These are phyloP conservation scores for Pseudomassariella vexata DNA, from an alignment of 2,329 filamentous ascomycete species.

Conservation along the genomic window DNA sequence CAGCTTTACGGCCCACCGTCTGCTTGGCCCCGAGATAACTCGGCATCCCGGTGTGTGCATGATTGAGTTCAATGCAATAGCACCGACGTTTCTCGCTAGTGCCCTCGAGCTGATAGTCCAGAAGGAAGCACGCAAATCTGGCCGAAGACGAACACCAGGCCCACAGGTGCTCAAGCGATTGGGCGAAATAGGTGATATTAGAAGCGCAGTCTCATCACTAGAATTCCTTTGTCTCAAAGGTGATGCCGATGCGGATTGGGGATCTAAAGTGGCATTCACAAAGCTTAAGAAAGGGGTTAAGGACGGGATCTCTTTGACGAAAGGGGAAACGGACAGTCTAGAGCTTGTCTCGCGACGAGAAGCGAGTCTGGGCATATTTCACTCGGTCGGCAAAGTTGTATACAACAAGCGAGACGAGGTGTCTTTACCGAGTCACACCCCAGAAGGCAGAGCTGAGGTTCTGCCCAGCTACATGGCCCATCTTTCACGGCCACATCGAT, in stretches of 20 bases:
- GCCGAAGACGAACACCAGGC: slow-evolving; percentile 68
- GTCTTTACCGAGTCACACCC: slow-evolving; percentile 26
- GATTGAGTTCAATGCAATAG: slow-evolving; percentile 91
- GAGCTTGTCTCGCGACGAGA: slow-evolving; percentile 81
- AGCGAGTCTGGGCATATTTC: slow-evolving; percentile 87
- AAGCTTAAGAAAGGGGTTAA: slow-evolving; percentile 60
- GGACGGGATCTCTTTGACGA: slow-evolving; percentile 57
- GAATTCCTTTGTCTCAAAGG: slow-evolving; percentile 88
- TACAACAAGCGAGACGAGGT: slow-evolving; percentile 82
- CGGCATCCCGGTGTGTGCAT: slow-evolving; percentile 72
- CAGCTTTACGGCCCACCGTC: slow-evolving; percentile 85
- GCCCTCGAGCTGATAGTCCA: slow-evolving; percentile 75
- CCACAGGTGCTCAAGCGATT: slow-evolving; percentile 72
- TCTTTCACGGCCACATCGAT: slow-evolving; percentile 52
- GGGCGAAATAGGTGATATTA: slow-evolving; percentile 83
- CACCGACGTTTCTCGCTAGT: slow-evolving; percentile 77
- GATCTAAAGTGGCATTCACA: slow-evolving; percentile 64
- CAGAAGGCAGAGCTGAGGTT: slow-evolving; percentile 39
- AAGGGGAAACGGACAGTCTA: slow-evolving; percentile 72
- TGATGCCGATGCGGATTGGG: slow-evolving; percentile 69
- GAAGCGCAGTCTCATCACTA: slow-evolving; percentile 85
- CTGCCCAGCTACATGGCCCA: slow-evolving; percentile 56
- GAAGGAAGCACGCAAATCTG: slow-evolving; percentile 79
- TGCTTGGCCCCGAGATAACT: slow-evolving; percentile 81
- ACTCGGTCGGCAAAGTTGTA: slow-evolving; percentile 90